Evolutionary conservation across 2,329 filamentous ascomycete species (phyloP), one percentile per base, ranked within the genome.

Genomic region (Cladosporium sp.): DNA sequence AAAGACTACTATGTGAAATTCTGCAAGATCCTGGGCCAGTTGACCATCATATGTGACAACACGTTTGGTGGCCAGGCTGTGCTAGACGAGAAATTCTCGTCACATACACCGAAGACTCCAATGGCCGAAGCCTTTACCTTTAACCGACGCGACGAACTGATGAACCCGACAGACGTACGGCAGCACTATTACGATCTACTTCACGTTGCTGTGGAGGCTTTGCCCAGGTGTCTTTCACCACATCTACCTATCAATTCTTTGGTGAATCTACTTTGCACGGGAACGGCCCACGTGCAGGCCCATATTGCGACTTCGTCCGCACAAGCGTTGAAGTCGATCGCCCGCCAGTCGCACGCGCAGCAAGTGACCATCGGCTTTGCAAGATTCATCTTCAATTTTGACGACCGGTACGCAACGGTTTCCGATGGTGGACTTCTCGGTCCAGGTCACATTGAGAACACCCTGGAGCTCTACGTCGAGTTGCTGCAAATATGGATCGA

Each of bases 371-470:
- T 94, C 69, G 92, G 93, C 0, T 98, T 98, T 69, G 88, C 93
- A 32, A 80, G 91, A 20, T 98, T 97, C 69, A 98, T 98, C 47
- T 98, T 98, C 73, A 95, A 93, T 59, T 98, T 97, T 66, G 94
- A 98, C 67, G 91, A 95, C 58, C 84, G 91, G 19, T 98, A 98
- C 67, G 89, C 92, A 1, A 97, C 93, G 27, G 96, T 97, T 84
- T 95, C 91, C 8, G 93, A 98, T 62, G 93, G 94, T 27, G 93
- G 93, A 2, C 93, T 98, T 84, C 82, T 98, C 19, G 93, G 92
- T 0, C 84, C 88, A 29, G 88, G 85, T 4, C 93, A 98, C 62
- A 96, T 98, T 51, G 93, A 98, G 66, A 95, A 85, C 58, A 98
- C 93, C 0, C 70, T 98, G 16, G 85, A 86, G 55, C 77, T 98